Base-by-base conservation (phyloP, 2,329 filamentous ascomycete species). In the Penicillium crustosum region DNA sequence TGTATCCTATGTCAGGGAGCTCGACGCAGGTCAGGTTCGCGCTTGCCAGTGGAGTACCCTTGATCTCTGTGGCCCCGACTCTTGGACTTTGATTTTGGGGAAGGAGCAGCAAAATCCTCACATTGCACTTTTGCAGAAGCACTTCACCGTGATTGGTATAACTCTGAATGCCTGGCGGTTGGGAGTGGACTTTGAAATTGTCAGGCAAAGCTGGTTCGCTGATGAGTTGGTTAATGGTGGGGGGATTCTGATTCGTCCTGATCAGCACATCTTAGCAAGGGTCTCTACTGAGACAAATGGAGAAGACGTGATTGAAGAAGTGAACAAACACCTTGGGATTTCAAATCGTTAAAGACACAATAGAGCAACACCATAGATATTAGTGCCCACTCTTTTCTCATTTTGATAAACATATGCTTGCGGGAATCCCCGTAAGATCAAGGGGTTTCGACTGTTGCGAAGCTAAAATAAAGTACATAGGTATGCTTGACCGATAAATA, bases 191-290 rank as follows among this genome's bases (percentile, higher is more conserved):
- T 58, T 55, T 38, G 38, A 38, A 9, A 15, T 55, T 2, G 15
- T 33, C 13, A 25, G 12, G 13, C 44, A 49, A 12, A 25, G 25
- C 31, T 43, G 43, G 44, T 55, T 58, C 19, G 39, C 19, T 63
- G 4, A 62, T 67, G 42, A 55, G 59, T 50, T 76, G 7, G 38
- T 52, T 6, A 50, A 64, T 3, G 68, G 66, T 7, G 63, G 67
- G 15, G 73, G 68, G 0, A 57, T 73, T 6, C 50, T 77, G 4
- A 62, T 78, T 13, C 64, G 75, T n/a, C 75, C 75, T 4, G 75
- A 78, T 57, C 75, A 78, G 53, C 74, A 78, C 54, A 70, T 77
- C 52, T 64, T 70, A 58, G 38, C 55, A 4, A 43, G 49, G 15
- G 6, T 57, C 6, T 6, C 27, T 31, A 2, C 7, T 3, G 9